Base-by-base conservation (phyloP, 129 eudicot species). In the Solidago caesia region DNA sequence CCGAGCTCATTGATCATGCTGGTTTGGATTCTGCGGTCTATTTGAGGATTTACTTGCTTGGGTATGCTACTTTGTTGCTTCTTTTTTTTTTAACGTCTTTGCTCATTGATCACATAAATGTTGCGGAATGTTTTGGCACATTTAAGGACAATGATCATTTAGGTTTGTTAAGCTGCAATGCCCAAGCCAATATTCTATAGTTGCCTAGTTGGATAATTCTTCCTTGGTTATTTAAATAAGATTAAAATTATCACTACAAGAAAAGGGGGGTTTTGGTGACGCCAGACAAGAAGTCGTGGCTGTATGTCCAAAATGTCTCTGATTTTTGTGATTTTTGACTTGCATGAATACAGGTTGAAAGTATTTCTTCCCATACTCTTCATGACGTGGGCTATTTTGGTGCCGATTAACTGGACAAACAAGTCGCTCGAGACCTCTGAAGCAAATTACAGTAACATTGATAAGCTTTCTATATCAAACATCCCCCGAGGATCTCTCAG, bases 21-120 rank as follows among this genome's bases (percentile, higher is more conserved):
- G 97, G 97, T 5, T 81, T 91, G 80, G 97, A 91, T 84, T 91
- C 97, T n/a, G 97, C 90, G 5, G 97, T 91, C 13, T 91, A 91
- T 78, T 82, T 91, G 80, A 77, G 97, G 60, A 91, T 91, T 70
- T 91, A 91, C 89, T 84, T 91, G 92, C 85, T 88, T 27, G 97
- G 97, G 97, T 91, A 88, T 67, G 83, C 42, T 67, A 61, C 56
- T 75, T 60, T 56, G 16, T 6, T 61, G 57, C 3, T 33, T 33
- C 3, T 33, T 39, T 75, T 6, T 11, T 52, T 33, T 52, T 52
- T 52, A 33, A 1, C 39, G 39, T 33, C 39, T 48, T 27, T 49
- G 5, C 4, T 5, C 7, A 12, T 39, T 53, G 41, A 4, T 39
- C 10, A 46, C 10, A 70, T 29, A 33, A 39, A 53, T 1, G n/a